These are phyloP conservation scores for Botryococcus braunii DNA, from an alignment of 163 green algal species.

Conservation along the genomic window DNA sequence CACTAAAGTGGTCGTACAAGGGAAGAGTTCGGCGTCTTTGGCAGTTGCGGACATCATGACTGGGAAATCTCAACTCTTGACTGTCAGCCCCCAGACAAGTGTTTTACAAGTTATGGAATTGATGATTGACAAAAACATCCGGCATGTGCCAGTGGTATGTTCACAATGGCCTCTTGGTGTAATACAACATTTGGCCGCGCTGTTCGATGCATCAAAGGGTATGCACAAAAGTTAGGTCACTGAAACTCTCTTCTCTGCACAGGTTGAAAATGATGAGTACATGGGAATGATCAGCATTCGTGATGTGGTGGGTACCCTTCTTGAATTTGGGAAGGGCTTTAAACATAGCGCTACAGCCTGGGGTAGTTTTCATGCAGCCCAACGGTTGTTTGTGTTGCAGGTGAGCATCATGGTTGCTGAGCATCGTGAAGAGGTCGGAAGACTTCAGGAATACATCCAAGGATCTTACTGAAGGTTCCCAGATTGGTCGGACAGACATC, in stretches of 20 bases:
- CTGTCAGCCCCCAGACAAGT: constrained; percentile 36
- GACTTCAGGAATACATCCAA: constrained; percentile 59
- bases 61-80: constrained; percentile 28
- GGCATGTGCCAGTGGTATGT: constrained; percentile 52
- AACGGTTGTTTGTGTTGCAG: not conserved
- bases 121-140: constrained; percentile 57
- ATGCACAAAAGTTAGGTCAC: too few relatives aligned
- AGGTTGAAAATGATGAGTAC: constrained; percentile 39
- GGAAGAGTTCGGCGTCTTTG: constrained; percentile 28
- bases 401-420: constrained; percentile 41
- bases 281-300: constrained; percentile 55
- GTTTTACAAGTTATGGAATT: constrained; percentile 54
- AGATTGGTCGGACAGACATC: too few relatives aligned
- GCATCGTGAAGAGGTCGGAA: constrained; percentile 50
- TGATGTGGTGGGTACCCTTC: constrained; percentile 36
- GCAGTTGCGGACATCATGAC: constrained; percentile 57
- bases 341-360: not conserved
- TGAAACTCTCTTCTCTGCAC: not conserved
- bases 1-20: constrained; percentile 54
- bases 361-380: not conserved
- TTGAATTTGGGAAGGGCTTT: not conserved
- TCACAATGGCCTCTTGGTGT: not conserved
- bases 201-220: too few relatives aligned
- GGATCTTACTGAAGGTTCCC: constrained; percentile 39
- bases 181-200: too few relatives aligned